A percentile compares a stretch with the other conserved stretches of the same genome.
These are phyloP conservation scores for Quercus robur DNA, from an alignment of 306 rosid species.

Conservation along the genomic window DNA sequence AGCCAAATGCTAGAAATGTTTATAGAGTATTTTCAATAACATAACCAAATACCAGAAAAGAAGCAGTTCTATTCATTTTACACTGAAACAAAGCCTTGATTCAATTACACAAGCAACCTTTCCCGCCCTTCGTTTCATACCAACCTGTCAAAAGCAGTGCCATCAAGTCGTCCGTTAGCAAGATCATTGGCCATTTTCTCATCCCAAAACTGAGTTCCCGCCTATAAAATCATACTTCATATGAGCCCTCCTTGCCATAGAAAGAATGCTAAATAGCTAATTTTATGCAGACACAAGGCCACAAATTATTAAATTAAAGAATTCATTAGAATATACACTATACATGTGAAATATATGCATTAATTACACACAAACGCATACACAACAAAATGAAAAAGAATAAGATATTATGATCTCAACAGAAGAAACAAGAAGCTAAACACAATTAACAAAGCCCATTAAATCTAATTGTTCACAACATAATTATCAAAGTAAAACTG, in stretches of 20 bases:
- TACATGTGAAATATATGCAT: too few relatives aligned
- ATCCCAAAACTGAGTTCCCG: slow-evolving; percentile 99
- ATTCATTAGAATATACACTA: not conserved
- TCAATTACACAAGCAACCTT: slow-evolving; percentile 1
- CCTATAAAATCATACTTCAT: slow-evolving; percentile 38
- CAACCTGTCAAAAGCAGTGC: slow-evolving; percentile 88
- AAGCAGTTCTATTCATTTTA: not conserved
- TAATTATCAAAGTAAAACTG: not conserved
- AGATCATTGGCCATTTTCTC: slow-evolving; percentile 87
- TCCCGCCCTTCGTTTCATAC: slow-evolving; percentile 14
- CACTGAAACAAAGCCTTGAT: not conserved
- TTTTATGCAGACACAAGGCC: not conserved
- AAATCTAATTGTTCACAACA: not conserved
- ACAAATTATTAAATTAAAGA: not conserved
- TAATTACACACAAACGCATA: not conserved
- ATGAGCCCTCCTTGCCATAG: slow-evolving; percentile 19
- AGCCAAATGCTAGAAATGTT: too few relatives aligned
- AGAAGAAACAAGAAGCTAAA: not conserved
- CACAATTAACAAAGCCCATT: not conserved
- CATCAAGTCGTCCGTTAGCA: slow-evolving; percentile 81
- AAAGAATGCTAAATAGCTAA: slow-evolving; percentile 18
- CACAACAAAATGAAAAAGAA: not conserved
- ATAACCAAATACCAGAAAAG: not conserved
- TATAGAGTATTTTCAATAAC: too few relatives aligned
- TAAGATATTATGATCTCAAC: not conserved